Percentiles rank a stretch among this genome's conserved stretches.
phyloP scores from a whole-genome alignment of 257 asterid species.

The Oldenlandia corymbosa region DNA sequence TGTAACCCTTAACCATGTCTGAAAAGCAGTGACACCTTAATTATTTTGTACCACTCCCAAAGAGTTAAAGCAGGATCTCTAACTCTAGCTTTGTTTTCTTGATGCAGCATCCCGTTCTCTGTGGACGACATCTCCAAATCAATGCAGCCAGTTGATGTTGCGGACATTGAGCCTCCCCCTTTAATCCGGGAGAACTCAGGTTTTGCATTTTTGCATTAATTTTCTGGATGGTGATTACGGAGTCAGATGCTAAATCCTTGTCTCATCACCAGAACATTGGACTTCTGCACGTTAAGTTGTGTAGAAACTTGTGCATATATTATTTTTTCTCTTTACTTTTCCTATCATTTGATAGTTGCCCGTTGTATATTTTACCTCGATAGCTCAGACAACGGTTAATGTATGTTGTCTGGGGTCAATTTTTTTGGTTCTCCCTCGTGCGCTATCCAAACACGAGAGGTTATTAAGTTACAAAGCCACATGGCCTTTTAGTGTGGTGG shows the following conservation, averaged over 20 bases:
- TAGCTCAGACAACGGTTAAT: conserved; percentile 34
- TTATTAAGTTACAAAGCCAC: conserved; percentile 20
- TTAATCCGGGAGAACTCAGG: conserved; percentile 88
- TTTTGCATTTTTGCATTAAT: conserved; percentile 78
- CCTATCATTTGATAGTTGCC: conserved; percentile 21
- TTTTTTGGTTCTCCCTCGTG: conserved; percentile 39
- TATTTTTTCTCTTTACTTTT: conserved; percentile 8
- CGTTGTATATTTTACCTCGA: conserved; percentile 33
- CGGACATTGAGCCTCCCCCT: conserved; percentile 86
- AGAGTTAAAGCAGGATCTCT: not conserved
- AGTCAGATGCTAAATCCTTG: conserved; percentile 16
- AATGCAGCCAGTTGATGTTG: conserved; percentile 69
- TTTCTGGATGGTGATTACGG: conserved; percentile 37
- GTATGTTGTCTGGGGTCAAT: conserved; percentile 45
- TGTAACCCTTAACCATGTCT: not conserved
- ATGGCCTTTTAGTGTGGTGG: conserved; percentile 37
- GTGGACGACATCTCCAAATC: conserved; percentile 96
- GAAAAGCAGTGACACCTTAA: not conserved
- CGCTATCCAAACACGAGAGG: conserved; percentile 38
- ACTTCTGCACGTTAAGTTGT: conserved; percentile 19
- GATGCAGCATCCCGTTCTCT: conserved; percentile 90
- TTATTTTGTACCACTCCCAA: not conserved
- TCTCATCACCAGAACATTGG: conserved; percentile 11
- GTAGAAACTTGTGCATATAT: conserved; percentile 44
- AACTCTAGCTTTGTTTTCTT: conserved; percentile 17